Conservation (phyloP, 2,329 filamentous ascomycete genomes). For the Nakataea oryzae region DNA sequence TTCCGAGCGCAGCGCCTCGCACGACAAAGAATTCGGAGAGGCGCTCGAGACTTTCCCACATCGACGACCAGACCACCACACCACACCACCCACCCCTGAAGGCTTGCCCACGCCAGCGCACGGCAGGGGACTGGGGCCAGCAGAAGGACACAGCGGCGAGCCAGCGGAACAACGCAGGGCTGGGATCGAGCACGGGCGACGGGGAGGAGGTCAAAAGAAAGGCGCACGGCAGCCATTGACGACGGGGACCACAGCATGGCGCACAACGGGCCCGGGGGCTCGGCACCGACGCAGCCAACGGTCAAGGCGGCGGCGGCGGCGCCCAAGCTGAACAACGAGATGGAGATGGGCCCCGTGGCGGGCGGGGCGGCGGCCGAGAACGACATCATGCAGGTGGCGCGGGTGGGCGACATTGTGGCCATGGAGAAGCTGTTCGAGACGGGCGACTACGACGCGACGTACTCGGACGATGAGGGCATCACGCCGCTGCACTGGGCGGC, state of each 20-base stretch:
- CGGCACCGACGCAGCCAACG: constrained; percentile 37
- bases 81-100: no score
- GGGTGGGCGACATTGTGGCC: constrained; percentile 72
- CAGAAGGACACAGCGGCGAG: neutral
- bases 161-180: neutral
- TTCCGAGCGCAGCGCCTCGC: neutral
- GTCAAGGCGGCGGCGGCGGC: constrained; percentile 41
- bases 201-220: no score
- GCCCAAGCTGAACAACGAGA: constrained; percentile 44
- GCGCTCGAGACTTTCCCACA: neutral
- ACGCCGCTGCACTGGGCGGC: constrained; percentile 97
- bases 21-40: neutral
- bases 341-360: constrained; percentile 41
- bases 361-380: constrained; percentile 40
- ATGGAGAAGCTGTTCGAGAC: constrained; percentile 87
- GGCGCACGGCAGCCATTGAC: neutral
- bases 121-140: no score
- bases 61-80: no score
- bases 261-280: constrained; percentile 22
- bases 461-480: constrained; percentile 84
- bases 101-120: no score
- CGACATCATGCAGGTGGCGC: constrained; percentile 92
- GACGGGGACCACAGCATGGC: constrained; percentile 23
- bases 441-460: constrained; percentile 71
- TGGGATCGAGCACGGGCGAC: no score